Evolutionary conservation across 208 protist species (phyloP).

Genomic region (Leishmania amazonensis): DNA sequence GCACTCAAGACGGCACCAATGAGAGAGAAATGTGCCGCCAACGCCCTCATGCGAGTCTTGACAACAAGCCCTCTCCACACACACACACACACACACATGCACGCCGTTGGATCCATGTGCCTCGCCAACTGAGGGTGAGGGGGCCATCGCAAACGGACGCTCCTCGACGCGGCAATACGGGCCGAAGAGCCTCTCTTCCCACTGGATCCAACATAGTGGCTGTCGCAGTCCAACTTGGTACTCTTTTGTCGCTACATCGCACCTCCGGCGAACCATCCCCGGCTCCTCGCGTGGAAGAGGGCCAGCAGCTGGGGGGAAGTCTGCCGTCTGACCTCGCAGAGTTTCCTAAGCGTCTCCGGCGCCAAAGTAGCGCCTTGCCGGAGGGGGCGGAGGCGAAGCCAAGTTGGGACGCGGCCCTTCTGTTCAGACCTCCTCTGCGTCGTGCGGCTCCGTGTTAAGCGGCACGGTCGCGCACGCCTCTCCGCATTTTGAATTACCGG

Average conservation of each 20-base stretch:
- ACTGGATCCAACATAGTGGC: neutral
- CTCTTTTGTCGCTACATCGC: neutral
- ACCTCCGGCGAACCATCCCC: neutral
- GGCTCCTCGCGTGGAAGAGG: neutral
- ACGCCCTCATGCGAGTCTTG: no score
- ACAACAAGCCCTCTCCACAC: no score
- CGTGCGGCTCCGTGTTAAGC: neutral
- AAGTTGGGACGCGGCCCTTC: neutral
- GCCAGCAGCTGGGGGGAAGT: neutral
- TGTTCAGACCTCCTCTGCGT: neutral
- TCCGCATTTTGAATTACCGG: neutral
- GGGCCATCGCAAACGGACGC: neutral
- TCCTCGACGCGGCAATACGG: neutral
- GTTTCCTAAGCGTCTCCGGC: neutral
- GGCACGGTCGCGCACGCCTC: neutral
- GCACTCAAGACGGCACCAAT: no score
- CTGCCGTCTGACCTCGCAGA: neutral
- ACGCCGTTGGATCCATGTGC: neutral
- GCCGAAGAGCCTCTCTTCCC: neutral
- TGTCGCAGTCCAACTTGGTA: neutral
- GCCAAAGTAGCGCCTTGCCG: neutral
- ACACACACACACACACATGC: no score
- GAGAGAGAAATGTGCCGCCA: no score
- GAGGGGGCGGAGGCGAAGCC: no score
- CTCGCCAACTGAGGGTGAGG: no score